phyloP scores from a whole-genome alignment of 2,329 filamentous ascomycete genomes.

The Sporothrix protearum region DNA sequence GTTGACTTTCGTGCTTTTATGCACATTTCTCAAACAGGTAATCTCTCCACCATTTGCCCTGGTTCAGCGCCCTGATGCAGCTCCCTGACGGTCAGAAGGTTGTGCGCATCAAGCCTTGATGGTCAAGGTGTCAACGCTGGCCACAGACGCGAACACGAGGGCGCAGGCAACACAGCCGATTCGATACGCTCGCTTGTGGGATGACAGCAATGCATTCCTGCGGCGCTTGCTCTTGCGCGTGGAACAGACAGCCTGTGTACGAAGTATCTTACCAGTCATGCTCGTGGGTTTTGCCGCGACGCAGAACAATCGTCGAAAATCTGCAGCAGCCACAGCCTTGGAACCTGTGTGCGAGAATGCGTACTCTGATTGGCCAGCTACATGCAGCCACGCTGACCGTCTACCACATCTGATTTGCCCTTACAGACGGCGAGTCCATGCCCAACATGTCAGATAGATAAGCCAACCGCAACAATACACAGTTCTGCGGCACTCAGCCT shows the following conservation, averaged over 20 bases:
- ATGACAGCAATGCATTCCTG: background rate
- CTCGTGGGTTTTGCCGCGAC: background rate
- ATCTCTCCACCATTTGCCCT: no score
- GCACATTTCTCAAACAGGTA: no score
- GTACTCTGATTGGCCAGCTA: slow-evolving; percentile 20
- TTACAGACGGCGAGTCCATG: background rate
- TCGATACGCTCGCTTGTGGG: slow-evolving; percentile 2
- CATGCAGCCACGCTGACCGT: slow-evolving; percentile 19
- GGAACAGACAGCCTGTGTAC: background rate
- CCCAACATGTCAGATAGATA: slow-evolving; percentile 1
- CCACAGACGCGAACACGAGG: slow-evolving; percentile 16
- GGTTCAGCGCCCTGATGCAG: no score
- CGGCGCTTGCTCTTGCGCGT: background rate
- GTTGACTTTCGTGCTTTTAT: no score
- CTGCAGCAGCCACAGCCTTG: slow-evolving; percentile 18
- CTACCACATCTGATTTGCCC: slow-evolving; percentile 26
- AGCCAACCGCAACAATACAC: background rate
- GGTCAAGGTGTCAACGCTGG: background rate
- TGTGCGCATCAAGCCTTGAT: background rate
- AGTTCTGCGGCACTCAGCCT: background rate
- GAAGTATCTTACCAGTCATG: slow-evolving; percentile 5
- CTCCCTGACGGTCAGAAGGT: no score
- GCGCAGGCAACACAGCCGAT: slow-evolving; percentile 14
- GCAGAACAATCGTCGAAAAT: background rate
- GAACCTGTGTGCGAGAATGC: slow-evolving; percentile 17